Conservation (phyloP, 1,139 yeast genomes). For the Blastobotrys malaysiensis region DNA sequence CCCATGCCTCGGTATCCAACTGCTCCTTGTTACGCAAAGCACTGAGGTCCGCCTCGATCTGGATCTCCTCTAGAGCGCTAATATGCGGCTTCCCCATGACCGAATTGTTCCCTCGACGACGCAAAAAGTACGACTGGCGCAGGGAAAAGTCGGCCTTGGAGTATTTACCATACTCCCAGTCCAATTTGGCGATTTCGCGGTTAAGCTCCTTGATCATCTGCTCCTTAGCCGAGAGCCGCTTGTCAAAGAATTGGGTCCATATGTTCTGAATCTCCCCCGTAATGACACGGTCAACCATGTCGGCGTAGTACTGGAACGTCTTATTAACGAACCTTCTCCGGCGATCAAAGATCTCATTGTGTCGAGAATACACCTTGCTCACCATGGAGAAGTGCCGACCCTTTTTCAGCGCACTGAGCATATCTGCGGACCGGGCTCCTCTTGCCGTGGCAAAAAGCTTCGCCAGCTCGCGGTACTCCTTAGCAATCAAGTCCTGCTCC, state of each 20-base stretch:
- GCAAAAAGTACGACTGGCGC: conserved; percentile 6
- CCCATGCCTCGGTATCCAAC: background rate
- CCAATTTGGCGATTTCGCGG: conserved; percentile 21
- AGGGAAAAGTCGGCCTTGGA: conserved; percentile 3
- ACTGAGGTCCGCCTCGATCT: conserved; percentile 19
- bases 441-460: conserved; percentile 26
- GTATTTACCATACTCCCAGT: conserved; percentile 19
- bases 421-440: conserved; percentile 25
- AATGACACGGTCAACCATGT: conserved; percentile 23
- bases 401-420: conserved; percentile 25
- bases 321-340: conserved; percentile 16
- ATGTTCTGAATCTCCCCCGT: conserved; percentile 27
- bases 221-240: conserved; percentile 22
- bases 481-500: conserved; percentile 28
- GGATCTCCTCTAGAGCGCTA: conserved; percentile 14
- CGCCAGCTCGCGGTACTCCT: conserved; percentile 28
- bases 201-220: conserved; percentile 19
- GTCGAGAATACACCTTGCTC: conserved; percentile 21
- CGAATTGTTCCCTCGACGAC: conserved; percentile 5
- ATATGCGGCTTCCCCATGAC: conserved; percentile 10
- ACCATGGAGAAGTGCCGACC: conserved; percentile 22
- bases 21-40: conserved; percentile 14
- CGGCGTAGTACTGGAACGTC: conserved; percentile 21
- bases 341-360: conserved; percentile 20
- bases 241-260: conserved; percentile 29